Percentiles rank a stretch among this genome's conserved stretches.
phyloP scores from a whole-genome alignment of 805 yeast genomes.

The Metschnikowia baotianmanensis region DNA sequence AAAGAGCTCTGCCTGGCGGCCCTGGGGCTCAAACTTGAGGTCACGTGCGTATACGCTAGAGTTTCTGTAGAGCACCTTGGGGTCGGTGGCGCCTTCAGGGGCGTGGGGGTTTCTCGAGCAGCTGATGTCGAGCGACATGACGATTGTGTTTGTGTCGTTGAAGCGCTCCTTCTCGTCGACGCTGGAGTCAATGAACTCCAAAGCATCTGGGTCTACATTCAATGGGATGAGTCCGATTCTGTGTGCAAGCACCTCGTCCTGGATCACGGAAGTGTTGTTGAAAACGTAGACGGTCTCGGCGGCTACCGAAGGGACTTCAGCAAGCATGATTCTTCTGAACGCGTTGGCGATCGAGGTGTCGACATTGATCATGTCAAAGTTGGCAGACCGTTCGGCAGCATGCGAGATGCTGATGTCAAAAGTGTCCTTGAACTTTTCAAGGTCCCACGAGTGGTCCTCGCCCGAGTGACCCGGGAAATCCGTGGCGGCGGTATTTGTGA shows the following conservation, averaged over 20 bases:
- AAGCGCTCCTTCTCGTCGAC: slow-evolving; percentile 63
- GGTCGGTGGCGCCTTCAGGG: slow-evolving; percentile 72
- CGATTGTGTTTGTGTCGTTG: slow-evolving; percentile 88
- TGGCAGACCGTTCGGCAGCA: slow-evolving; percentile 66
- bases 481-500: slow-evolving; percentile 81
- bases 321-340: slow-evolving; percentile 92
- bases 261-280: slow-evolving; percentile 95
- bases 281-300: slow-evolving; percentile 87
- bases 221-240: slow-evolving; percentile 92
- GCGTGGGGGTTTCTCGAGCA: slow-evolving; percentile 88
- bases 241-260: slow-evolving; percentile 95
- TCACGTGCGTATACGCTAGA: slow-evolving; percentile 87
- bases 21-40: slow-evolving; percentile 87
- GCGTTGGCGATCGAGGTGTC: slow-evolving; percentile 96
- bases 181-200: slow-evolving; percentile 75
- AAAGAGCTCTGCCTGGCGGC: slow-evolving; percentile 73
- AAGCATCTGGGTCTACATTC: slow-evolving; percentile 83
- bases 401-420: slow-evolving; percentile 68
- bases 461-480: slow-evolving; percentile 88
- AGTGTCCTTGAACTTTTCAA: slow-evolving; percentile 69
- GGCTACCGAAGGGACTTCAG: slow-evolving; percentile 96
- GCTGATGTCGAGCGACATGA: slow-evolving; percentile 71
- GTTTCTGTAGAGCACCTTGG: slow-evolving; percentile 79
- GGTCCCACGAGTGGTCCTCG: slow-evolving; percentile 75
- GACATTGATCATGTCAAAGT: slow-evolving; percentile 80